These are phyloP conservation scores for Gossypium raimondii DNA, from an alignment of 345 rosid genomes.

Conservation along the genomic window DNA sequence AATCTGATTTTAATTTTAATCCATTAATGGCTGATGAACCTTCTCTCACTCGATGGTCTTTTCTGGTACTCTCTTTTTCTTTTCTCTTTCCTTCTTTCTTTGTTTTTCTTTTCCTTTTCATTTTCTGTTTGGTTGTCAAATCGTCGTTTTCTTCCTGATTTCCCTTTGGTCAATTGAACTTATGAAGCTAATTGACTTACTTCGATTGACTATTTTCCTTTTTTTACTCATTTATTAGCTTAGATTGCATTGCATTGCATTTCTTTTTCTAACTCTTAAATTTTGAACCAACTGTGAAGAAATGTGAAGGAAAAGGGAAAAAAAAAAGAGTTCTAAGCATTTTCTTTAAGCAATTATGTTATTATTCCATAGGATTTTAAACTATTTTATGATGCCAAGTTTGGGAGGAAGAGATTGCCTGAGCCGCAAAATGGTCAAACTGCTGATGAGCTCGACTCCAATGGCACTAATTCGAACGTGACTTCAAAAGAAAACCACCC, in stretches of 20 bases:
- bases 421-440: constrained; percentile 33
- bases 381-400: constrained; percentile 77
- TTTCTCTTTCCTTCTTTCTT: too few species aligned
- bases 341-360: constrained; percentile 36
- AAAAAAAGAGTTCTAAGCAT: constrained; percentile 19
- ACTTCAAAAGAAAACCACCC: constrained; percentile 44
- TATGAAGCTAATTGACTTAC: background rate
- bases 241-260: background rate
- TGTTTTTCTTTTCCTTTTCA: background rate
- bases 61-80: constrained; percentile 49
- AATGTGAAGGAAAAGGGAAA: background rate
- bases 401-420: constrained; percentile 73
- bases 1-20: too few species aligned
- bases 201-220: background rate
- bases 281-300: background rate
- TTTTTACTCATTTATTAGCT: background rate
- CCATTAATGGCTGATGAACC: constrained; percentile 65
- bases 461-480: constrained; percentile 23
- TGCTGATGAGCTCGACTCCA: constrained; percentile 32
- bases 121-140: background rate
- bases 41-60: constrained; percentile 73
- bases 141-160: background rate
- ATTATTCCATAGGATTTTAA: constrained; percentile 63
- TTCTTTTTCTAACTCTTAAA: background rate
- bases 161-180: background rate